Conservation (phyloP, 495 filamentous ascomycete species). For the Penicillium canescens region DNA sequence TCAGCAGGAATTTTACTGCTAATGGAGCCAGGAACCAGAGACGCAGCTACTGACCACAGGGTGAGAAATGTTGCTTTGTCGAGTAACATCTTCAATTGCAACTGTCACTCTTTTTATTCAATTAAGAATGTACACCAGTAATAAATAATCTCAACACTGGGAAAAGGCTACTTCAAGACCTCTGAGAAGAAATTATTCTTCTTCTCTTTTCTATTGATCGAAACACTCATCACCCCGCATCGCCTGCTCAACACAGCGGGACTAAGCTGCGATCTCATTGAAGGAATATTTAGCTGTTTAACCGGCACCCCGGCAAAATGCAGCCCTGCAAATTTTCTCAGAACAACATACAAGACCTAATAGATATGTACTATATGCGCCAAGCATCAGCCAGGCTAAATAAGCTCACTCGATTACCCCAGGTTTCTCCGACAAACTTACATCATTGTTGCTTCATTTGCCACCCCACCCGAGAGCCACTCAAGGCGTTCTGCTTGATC, state of each 20-base stretch:
- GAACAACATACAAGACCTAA: background rate
- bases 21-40: background rate
- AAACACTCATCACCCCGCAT: background rate
- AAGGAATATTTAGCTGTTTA: slow-evolving; percentile 7
- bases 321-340: background rate
- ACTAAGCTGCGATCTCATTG: background rate
- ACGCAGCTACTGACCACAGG: background rate
- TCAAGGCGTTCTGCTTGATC: background rate
- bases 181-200: no score
- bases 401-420: background rate
- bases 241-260: background rate
- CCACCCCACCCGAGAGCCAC: background rate
- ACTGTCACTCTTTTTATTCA: background rate
- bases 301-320: background rate
- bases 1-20: background rate
- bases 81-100: background rate
- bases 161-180: no score
- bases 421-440: slow-evolving; percentile 6
- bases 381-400: slow-evolving; percentile 5
- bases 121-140: no score
- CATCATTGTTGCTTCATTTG: slow-evolving; percentile 21
- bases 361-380: background rate
- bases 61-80: background rate
- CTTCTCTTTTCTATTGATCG: no score
- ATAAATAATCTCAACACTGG: no score